Evolutionary conservation across 2,329 filamentous ascomycete genomes (phyloP).

Genomic region (Chrysoporthe deuterocubensis): DNA sequence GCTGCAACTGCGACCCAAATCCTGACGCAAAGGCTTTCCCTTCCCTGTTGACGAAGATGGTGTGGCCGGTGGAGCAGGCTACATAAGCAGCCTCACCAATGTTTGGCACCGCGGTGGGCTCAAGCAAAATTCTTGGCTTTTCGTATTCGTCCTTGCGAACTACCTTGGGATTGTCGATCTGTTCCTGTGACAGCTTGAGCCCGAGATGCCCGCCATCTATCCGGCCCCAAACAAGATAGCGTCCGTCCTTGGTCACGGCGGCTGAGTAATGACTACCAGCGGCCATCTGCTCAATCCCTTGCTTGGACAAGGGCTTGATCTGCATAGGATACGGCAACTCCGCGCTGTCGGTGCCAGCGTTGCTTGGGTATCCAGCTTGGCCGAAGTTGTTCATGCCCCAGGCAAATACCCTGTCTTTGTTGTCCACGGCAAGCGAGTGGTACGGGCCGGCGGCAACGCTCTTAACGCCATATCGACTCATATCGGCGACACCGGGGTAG

Average conservation of each 20-base stretch:
- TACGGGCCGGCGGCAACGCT: slow-evolving; percentile 62
- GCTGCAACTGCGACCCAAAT: slow-evolving; percentile 70
- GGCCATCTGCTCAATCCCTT: slow-evolving; percentile 56
- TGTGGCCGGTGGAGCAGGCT: slow-evolving; percentile 65
- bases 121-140: slow-evolving; percentile 63
- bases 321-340: slow-evolving; percentile 59
- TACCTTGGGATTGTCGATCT: slow-evolving; percentile 48
- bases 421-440: slow-evolving; percentile 67
- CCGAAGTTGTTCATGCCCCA: slow-evolving; percentile 72
- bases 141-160: slow-evolving; percentile 59
- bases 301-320: slow-evolving; percentile 55
- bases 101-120: slow-evolving; percentile 58
- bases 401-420: slow-evolving; percentile 62
- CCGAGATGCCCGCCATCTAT: slow-evolving; percentile 46
- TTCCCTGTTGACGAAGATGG: slow-evolving; percentile 60
- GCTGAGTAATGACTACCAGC: slow-evolving; percentile 67
- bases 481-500: slow-evolving; percentile 25
- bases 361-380: slow-evolving; percentile 58
- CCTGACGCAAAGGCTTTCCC: slow-evolving; percentile 70
- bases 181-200: slow-evolving; percentile 50
- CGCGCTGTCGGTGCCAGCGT: slow-evolving; percentile 61
- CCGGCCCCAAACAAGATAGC: slow-evolving; percentile 45
- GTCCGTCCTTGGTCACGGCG: slow-evolving; percentile 40
- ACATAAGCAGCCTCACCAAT: slow-evolving; percentile 53
- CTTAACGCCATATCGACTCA: slow-evolving; percentile 48